These are phyloP conservation scores for Maudiozyma barnettii DNA, from an alignment of 805 yeast genomes.

Conservation along the genomic window DNA sequence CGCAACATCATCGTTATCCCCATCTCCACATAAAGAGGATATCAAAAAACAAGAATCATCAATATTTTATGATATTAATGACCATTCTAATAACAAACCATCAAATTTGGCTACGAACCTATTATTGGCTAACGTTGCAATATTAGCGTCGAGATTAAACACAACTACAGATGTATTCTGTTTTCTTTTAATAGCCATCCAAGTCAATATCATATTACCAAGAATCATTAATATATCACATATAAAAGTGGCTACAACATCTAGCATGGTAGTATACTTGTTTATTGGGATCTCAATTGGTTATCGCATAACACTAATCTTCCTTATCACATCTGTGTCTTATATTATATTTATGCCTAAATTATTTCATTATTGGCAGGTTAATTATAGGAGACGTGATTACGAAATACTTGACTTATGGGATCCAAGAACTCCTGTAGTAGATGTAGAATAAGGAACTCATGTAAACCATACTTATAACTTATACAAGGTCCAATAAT, in stretches of 20 bases:
- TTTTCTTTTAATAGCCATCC: slow-evolving; percentile 49
- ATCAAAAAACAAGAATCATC: not conserved
- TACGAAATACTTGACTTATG: slow-evolving; percentile 12
- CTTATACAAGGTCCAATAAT: not conserved
- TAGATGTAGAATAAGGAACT: slow-evolving; percentile 1
- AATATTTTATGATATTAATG: slow-evolving; percentile 3
- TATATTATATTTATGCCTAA: slow-evolving; percentile 19
- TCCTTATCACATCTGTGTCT: slow-evolving; percentile 11
- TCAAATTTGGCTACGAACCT: slow-evolving; percentile 68
- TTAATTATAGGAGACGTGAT: slow-evolving; percentile 14
- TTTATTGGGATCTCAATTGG: slow-evolving; percentile 18
- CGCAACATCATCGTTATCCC: slow-evolving; percentile 6
- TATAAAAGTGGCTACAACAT: slow-evolving; percentile 9
- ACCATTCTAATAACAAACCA: slow-evolving; percentile 3
- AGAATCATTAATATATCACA: slow-evolving; percentile 12
- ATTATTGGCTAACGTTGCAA: slow-evolving; percentile 76
- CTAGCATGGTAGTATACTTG: slow-evolving; percentile 18
- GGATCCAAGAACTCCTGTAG: slow-evolving; percentile 15
- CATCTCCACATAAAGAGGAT: slow-evolving; percentile 1
- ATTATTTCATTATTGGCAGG: slow-evolving; percentile 27
- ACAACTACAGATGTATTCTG: slow-evolving; percentile 73
- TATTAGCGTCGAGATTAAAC: slow-evolving; percentile 76
- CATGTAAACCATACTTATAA: not conserved
- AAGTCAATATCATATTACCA: slow-evolving; percentile 26
- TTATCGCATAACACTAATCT: slow-evolving; percentile 13